Percentiles rank a stretch among this genome's conserved stretches.
These are phyloP conservation scores for Paraconiothyrium brasiliense DNA, from an alignment of 2,329 filamentous ascomycete species.

Conservation along the genomic window DNA sequence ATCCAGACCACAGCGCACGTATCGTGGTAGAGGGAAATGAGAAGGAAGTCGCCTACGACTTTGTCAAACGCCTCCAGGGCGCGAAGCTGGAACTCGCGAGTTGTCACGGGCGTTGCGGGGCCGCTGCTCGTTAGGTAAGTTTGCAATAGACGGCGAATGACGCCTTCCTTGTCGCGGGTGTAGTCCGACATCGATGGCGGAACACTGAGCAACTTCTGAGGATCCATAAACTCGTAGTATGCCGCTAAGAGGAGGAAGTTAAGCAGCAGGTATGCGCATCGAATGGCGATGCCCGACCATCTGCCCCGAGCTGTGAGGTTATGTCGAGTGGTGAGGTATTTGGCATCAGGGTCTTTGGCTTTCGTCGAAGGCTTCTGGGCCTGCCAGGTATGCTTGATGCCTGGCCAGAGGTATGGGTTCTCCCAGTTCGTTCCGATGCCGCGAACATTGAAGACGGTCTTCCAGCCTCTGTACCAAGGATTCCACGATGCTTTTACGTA, in stretches of 20 bases:
- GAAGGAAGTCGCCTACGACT: slow-evolving; percentile 15
- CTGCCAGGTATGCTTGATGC: slow-evolving; percentile 10
- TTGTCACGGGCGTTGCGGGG: slow-evolving; percentile 11
- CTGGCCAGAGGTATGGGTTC: slow-evolving; percentile 17
- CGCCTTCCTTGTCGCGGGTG: slow-evolving; percentile 15
- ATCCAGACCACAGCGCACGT: slow-evolving; percentile 18
- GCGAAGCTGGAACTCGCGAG: slow-evolving; percentile 18
- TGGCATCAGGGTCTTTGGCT: background rate
- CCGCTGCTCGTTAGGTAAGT: background rate
- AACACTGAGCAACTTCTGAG: slow-evolving; percentile 10
- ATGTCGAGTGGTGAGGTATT: slow-evolving; percentile 10
- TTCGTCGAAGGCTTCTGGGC: slow-evolving; percentile 7
- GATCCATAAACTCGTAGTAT: slow-evolving; percentile 12
- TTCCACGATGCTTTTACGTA: slow-evolving; percentile 7
- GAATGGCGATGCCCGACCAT: slow-evolving; percentile 12
- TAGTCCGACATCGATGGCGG: slow-evolving; percentile 7
- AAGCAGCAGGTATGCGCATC: slow-evolving; percentile 12
- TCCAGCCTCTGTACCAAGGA: slow-evolving; percentile 11
- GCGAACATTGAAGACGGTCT: slow-evolving; percentile 12
- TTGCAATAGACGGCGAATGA: slow-evolving; percentile 13
- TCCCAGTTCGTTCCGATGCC: slow-evolving; percentile 19
- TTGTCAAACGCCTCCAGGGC: slow-evolving; percentile 8
- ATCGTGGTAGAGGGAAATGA: slow-evolving; percentile 17
- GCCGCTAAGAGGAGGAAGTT: slow-evolving; percentile 11
- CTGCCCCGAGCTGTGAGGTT: slow-evolving; percentile 13